phyloP scores from a whole-genome alignment of 805 yeast species.

The Wickerhamiella qilinensis region DNA sequence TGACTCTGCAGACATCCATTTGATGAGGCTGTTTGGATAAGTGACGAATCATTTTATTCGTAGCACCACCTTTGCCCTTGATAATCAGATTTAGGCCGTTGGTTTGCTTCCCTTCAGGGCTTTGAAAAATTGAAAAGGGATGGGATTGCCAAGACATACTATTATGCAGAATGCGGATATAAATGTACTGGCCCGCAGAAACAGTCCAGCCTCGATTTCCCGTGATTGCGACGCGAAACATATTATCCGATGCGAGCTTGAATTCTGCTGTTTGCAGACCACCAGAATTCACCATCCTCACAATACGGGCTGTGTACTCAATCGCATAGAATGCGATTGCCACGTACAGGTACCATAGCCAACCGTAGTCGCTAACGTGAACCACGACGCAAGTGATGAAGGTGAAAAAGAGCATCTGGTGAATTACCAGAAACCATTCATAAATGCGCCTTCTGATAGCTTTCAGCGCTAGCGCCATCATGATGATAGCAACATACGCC shows the following conservation, averaged over 20 bases:
- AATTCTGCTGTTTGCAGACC: conserved; percentile 18
- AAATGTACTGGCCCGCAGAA: conserved; percentile 43
- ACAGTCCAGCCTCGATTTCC: conserved; percentile 32
- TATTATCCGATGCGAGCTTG: conserved; percentile 19
- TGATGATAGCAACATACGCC: conserved; percentile 25
- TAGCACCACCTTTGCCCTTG: conserved; percentile 39
- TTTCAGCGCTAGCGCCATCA: conserved; percentile 32
- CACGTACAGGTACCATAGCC: conserved; percentile 37
- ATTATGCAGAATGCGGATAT: conserved; percentile 35
- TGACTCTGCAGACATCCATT: conserved; percentile 23
- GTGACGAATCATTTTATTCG: conserved; percentile 25
- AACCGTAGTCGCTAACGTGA: conserved; percentile 46
- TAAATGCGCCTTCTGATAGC: conserved; percentile 36
- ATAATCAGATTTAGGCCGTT: conserved; percentile 30
- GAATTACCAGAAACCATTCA: conserved; percentile 41
- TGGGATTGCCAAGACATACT: conserved; percentile 53
- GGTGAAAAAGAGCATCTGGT: conserved; percentile 18
- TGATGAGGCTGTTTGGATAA: conserved; percentile 19
- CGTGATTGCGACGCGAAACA: conserved; percentile 20
- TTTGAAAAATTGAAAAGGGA: conserved; percentile 38
- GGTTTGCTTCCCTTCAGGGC: conserved; percentile 20
- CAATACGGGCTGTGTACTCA: conserved; percentile 43
- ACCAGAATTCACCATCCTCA: conserved; percentile 44
- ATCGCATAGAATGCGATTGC: conserved; percentile 49
- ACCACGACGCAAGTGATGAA: conserved; percentile 25